A percentile compares a stretch with the other conserved stretches of the same genome.
Conservation (phyloP, 495 filamentous ascomycete species). For the Aspergillus hancockii region DNA sequence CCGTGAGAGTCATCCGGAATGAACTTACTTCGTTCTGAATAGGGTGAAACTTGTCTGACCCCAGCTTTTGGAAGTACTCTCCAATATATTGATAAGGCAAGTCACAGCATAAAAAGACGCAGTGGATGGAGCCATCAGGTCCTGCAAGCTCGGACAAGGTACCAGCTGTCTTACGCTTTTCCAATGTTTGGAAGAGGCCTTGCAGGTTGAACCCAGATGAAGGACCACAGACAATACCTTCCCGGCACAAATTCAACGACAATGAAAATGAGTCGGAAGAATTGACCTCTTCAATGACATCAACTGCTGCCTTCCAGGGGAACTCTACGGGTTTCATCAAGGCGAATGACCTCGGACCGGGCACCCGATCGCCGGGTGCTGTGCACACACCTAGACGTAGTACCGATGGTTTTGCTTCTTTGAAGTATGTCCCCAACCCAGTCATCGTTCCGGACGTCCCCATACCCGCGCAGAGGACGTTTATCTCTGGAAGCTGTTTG, state of each 20-base stretch:
- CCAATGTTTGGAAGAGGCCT: conserved; percentile 54
- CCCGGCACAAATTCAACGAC: conserved; percentile 55
- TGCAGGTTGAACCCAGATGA: conserved; percentile 60
- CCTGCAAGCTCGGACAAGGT: conserved; percentile 45
- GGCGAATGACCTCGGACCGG: conserved; percentile 56
- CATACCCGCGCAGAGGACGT: conserved; percentile 58
- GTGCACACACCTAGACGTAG: conserved; percentile 55
- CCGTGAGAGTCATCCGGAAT: conserved; percentile 1
- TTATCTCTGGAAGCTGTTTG: conserved; percentile 58
- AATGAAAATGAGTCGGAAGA: conserved; percentile 54
- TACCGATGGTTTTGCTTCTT: conserved; percentile 52
- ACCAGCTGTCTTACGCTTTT: conserved; percentile 46
- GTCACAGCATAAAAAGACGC: conserved; percentile 63
- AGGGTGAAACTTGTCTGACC: conserved; percentile 49
- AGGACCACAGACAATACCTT: conserved; percentile 61
- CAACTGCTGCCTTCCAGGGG: conserved; percentile 57
- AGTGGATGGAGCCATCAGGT: conserved; percentile 48
- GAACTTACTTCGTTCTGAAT: conserved; percentile 56
- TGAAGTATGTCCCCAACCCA: conserved; percentile 56
- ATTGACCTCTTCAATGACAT: conserved; percentile 54
- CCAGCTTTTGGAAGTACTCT: conserved; percentile 59
- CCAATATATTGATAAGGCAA: conserved; percentile 64
- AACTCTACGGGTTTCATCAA: conserved; percentile 55
- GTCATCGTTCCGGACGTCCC: conserved; percentile 58
- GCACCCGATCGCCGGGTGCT: conserved; percentile 54